Conservation (phyloP, 345 rosid genomes). For the Salix koriyanagi region DNA sequence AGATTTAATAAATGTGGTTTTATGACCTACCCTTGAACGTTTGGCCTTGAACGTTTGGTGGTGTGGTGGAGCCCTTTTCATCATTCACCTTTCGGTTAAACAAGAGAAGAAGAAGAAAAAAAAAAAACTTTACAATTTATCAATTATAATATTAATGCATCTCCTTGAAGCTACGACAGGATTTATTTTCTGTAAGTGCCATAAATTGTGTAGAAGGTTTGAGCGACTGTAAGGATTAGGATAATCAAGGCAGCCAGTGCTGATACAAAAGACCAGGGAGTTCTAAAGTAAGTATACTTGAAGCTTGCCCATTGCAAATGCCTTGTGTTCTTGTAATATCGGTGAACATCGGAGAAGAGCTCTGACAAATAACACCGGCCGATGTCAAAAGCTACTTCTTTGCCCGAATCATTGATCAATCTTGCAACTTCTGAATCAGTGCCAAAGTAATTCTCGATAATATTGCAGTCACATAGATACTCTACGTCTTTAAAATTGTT, state of each 20-base stretch:
- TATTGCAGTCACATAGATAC: conserved; percentile 49
- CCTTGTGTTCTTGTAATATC: conserved; percentile 46
- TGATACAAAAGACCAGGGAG: conserved; percentile 82
- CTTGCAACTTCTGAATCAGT: conserved; percentile 58
- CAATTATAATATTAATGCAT: background rate
- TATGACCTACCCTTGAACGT: background rate
- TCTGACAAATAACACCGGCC: conserved; percentile 43
- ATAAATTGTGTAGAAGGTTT: conserved; percentile 45
- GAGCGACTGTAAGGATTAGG: conserved; percentile 50
- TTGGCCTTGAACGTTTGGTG: background rate
- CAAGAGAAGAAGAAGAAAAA: background rate
- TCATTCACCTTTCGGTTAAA: background rate
- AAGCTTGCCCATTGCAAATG: conserved; percentile 64
- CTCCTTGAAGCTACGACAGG: background rate
- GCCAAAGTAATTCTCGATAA: conserved; percentile 66
- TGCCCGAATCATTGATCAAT: conserved; percentile 59
- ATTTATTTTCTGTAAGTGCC: background rate
- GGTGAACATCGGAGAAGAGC: conserved; percentile 51
- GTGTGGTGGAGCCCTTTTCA: background rate
- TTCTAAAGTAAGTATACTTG: conserved; percentile 61
- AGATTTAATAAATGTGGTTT: no score
- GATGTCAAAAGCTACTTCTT: conserved; percentile 68
- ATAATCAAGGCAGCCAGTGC: conserved; percentile 66
- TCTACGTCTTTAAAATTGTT: conserved; percentile 62
- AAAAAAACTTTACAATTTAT: background rate